Conservation (phyloP, 441 rosid species). For the Hura crepitans region DNA sequence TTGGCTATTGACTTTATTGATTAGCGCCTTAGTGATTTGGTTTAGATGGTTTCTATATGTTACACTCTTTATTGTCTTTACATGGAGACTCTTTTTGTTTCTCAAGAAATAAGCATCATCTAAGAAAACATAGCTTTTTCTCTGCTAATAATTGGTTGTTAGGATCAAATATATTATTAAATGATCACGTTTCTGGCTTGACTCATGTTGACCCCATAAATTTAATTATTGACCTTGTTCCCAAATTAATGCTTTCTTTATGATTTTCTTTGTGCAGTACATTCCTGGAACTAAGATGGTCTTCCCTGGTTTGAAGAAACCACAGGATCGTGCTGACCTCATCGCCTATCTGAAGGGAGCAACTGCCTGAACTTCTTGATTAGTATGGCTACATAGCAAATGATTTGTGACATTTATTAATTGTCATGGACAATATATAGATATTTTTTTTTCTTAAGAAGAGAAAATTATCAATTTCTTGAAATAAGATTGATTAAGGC, state of each 20-base stretch:
- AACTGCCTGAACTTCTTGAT: constrained; percentile 32
- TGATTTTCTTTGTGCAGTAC: constrained; percentile 35
- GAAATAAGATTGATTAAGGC: constrained; percentile 9
- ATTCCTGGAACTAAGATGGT: constrained; percentile 76
- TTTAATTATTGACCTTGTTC: not conserved
- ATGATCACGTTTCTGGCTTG: not conserved
- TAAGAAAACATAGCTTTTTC: not conserved
- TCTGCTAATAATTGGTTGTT: not conserved
- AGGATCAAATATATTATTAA: not conserved
- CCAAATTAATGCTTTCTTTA: not conserved
- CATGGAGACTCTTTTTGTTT: not conserved
- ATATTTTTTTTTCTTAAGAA: constrained; percentile 4
- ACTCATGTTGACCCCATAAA: not conserved
- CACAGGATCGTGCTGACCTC: constrained; percentile 57
- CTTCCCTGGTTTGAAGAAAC: constrained; percentile 67
- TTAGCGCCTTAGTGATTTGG: not conserved
- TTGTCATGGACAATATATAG: not conserved
- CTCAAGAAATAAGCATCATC: not conserved
- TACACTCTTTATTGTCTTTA: too few relatives aligned
- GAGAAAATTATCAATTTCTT: constrained; percentile 6
- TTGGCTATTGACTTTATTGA: not conserved
- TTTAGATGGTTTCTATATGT: too few relatives aligned
- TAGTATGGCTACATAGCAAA: constrained; percentile 14
- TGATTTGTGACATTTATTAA: not conserved
- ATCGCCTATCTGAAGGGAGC: constrained; percentile 53